phyloP scores from a whole-genome alignment of 352 stramenopile genomes.

The Phytophthora palmivora region DNA sequence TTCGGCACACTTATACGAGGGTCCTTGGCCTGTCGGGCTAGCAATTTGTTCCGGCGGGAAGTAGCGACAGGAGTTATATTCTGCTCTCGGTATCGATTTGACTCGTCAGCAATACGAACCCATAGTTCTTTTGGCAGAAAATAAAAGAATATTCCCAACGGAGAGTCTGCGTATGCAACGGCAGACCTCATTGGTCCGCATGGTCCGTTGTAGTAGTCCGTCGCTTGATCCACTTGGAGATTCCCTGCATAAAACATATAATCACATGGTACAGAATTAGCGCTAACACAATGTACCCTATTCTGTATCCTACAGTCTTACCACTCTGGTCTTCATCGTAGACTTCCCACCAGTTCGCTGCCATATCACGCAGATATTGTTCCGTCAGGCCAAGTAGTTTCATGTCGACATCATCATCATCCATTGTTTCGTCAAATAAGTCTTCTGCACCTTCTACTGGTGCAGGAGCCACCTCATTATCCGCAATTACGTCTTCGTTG shows the following conservation, averaged over 20 bases:
- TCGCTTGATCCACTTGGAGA: conserved; percentile 5
- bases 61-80: background rate
- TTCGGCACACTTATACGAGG: conserved; percentile 10
- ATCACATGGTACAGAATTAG: conserved; percentile 7
- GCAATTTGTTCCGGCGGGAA: background rate
- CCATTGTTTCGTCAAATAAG: background rate
- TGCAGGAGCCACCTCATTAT: background rate
- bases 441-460: conserved; percentile 9
- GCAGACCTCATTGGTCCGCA: conserved; percentile 20
- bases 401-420: background rate
- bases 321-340: conserved; percentile 9
- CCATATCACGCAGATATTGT: conserved; percentile 1
- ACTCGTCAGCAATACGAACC: conserved; percentile 19
- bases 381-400: conserved; percentile 7
- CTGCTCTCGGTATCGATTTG: conserved; percentile 18
- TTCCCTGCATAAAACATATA: background rate
- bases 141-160: conserved; percentile 29
- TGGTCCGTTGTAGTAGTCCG: conserved; percentile 13
- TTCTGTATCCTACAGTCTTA: conserved; percentile 24
- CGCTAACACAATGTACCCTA: background rate
- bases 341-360: background rate
- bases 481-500: conserved; percentile 12
- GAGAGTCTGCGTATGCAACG: conserved; percentile 15
- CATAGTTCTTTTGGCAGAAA: conserved; percentile 30
- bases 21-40: conserved; percentile 2